These are phyloP conservation scores for Sequoia sempervirens DNA, from an alignment of 75 land plant species.

Conservation along the genomic window DNA sequence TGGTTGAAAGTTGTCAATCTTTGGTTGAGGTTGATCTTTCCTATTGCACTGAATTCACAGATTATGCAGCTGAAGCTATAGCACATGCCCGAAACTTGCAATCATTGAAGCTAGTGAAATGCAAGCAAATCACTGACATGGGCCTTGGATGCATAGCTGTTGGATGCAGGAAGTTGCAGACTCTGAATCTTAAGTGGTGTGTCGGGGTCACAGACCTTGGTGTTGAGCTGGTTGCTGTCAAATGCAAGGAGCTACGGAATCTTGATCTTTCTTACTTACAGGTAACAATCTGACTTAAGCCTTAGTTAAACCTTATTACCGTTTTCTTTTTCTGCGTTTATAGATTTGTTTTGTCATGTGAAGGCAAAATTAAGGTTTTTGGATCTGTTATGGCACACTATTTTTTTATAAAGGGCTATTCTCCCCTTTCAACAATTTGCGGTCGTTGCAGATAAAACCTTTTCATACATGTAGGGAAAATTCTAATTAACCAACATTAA, in stretches of 20 bases:
- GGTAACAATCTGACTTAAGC: not conserved
- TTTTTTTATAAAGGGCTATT: too few relatives aligned
- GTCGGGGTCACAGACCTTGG: conserved; percentile 61
- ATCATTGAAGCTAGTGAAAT: conserved; percentile 48
- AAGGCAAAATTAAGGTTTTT: too few relatives aligned
- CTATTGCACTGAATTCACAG: too few relatives aligned
- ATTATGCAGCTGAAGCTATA: too few relatives aligned
- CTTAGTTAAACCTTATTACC: not conserved
- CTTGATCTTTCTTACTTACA: conserved; percentile 21
- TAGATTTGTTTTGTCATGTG: not conserved
- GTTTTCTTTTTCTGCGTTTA: not conserved
- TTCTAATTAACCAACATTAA: too few relatives aligned
- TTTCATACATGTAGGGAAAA: too few relatives aligned
- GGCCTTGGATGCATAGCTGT: not conserved
- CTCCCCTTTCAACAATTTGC: too few relatives aligned
- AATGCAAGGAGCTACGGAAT: conserved; percentile 34
- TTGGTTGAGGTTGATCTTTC: too few relatives aligned
- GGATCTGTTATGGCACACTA: too few relatives aligned
- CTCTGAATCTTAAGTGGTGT: conserved; percentile 63
- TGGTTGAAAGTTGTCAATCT: too few relatives aligned
- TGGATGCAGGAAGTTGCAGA: conserved; percentile 34
- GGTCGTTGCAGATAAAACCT: too few relatives aligned
- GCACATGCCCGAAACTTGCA: conserved; percentile 16
- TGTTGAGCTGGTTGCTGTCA: conserved; percentile 42
- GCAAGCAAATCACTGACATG: conserved; percentile 49